Conservation (phyloP, 2,329 filamentous ascomycete species). For the Cytospora piceae region DNA sequence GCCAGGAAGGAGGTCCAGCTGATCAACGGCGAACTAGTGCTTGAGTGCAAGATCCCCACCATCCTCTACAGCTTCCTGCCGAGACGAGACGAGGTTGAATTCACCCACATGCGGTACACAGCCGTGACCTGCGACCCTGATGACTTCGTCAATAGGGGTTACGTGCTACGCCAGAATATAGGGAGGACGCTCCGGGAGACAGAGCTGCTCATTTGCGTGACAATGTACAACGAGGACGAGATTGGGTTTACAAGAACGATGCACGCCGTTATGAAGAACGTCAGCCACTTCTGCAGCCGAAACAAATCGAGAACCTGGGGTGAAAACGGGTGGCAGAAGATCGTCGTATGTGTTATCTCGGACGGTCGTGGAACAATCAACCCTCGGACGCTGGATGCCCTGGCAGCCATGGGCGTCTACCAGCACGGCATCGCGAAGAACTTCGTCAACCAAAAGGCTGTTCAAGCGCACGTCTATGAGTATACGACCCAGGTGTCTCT, state of each 20-base stretch:
- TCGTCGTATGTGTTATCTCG: conserved; percentile 95
- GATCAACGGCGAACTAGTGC: conserved; percentile 95
- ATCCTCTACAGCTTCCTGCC: conserved; percentile 97
- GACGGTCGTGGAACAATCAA: conserved; percentile 91
- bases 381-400: conserved; percentile 86
- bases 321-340: conserved; percentile 97
- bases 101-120: conserved; percentile 98
- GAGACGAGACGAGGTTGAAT: conserved; percentile 88
- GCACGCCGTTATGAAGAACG: conserved; percentile 98
- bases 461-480: conserved; percentile 96
- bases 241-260: conserved; percentile 96
- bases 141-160: conserved; percentile 85
- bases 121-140: conserved; percentile 98
- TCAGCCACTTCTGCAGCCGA: conserved; percentile 92
- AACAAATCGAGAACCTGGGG: conserved; percentile 95
- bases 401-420: conserved; percentile 97
- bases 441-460: conserved; percentile 91
- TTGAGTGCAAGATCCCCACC: conserved; percentile 98
- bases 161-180: conserved; percentile 90
- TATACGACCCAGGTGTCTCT: conserved; percentile 98
- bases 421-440: conserved; percentile 99
- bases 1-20: conserved; percentile 91
- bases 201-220: conserved; percentile 94
- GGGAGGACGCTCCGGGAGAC: conserved; percentile 84
- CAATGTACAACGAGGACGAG: conserved; percentile 99